Evolutionary conservation across 495 filamentous ascomycete genomes (phyloP).

Genomic region (Neurospora sp.): DNA sequence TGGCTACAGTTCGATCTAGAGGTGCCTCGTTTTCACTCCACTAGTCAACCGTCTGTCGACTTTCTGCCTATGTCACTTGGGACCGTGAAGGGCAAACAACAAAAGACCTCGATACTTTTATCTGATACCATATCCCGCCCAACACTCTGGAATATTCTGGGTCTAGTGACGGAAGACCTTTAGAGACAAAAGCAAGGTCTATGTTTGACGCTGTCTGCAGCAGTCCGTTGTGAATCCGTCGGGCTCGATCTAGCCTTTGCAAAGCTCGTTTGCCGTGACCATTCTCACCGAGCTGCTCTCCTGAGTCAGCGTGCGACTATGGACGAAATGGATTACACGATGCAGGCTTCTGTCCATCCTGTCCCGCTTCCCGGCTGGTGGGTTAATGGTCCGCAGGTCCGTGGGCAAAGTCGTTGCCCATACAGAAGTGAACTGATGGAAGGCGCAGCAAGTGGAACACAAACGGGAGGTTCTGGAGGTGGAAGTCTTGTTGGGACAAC

Average conservation of each 20-base stretch:
- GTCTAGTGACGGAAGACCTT: background rate
- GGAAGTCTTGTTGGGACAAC: background rate
- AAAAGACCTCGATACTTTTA: background rate
- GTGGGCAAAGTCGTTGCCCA: background rate
- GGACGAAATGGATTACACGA: slow-evolving; percentile 7
- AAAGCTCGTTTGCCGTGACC: background rate
- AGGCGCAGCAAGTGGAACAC: background rate
- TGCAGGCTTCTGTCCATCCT: background rate
- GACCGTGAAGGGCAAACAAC: background rate
- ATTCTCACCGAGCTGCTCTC: background rate
- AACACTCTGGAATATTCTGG: background rate
- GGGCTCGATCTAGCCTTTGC: background rate
- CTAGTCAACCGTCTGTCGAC: background rate
- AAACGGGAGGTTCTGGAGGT: background rate
- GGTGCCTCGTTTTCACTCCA: background rate
- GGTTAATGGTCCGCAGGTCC: background rate
- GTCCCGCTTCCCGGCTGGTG: background rate
- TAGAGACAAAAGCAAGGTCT: background rate
- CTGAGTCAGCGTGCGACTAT: background rate
- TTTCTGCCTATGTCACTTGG: background rate
- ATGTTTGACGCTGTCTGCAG: background rate
- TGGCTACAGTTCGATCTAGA: background rate
- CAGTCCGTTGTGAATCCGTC: background rate
- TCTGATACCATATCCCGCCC: background rate
- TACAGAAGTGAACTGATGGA: background rate